Conservation (phyloP, 441 rosid genomes). For the Erodium texanum region DNA sequence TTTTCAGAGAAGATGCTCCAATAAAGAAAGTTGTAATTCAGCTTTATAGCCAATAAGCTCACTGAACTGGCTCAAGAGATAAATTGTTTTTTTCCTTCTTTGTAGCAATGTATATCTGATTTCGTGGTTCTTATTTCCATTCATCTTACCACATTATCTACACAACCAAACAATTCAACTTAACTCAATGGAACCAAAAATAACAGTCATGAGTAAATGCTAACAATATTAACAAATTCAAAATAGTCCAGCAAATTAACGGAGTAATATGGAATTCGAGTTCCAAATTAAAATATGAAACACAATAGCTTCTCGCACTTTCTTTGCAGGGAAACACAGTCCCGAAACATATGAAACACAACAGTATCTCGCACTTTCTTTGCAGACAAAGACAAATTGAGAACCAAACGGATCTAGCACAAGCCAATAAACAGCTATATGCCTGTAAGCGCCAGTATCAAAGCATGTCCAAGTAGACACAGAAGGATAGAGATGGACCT, state of each 20-base stretch:
- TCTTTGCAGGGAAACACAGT: background rate
- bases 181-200: background rate
- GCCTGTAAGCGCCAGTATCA: background rate
- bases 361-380: background rate
- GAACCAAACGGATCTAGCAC: background rate
- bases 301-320: background rate
- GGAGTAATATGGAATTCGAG: too few relatives aligned
- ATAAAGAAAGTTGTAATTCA: background rate
- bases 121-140: background rate
- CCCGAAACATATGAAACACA: background rate
- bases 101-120: background rate
- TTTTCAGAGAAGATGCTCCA: background rate
- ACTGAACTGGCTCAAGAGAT: background rate
- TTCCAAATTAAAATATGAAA: background rate
- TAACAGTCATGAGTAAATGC: background rate
- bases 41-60: background rate
- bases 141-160: background rate
- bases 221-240: background rate
- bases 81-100: background rate
- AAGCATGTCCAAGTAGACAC: background rate
- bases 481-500: conserved; percentile 22
- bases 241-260: too few relatives aligned
- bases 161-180: background rate
- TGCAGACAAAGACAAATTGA: background rate
- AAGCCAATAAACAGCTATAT: background rate